Evolutionary conservation across 345 rosid genomes (phyloP).

Genomic region (Euphorbia peplus): DNA sequence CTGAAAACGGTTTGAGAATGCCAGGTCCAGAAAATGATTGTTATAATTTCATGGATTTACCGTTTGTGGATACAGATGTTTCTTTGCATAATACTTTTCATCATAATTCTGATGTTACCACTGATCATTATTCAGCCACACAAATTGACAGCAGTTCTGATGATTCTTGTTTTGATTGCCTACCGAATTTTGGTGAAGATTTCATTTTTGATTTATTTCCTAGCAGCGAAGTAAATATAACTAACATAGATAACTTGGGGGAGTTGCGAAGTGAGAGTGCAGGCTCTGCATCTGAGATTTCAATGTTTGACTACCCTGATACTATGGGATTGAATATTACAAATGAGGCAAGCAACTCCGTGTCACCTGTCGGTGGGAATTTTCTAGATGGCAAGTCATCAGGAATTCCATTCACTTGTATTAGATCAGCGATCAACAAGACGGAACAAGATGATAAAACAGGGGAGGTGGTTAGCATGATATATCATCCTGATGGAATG

Average conservation of each 20-base stretch:
- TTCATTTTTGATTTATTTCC: constrained; percentile 29
- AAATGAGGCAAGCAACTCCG: constrained; percentile 29
- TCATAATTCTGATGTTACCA: constrained; percentile 36
- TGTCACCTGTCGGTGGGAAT: constrained; percentile 29
- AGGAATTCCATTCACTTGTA: constrained; percentile 25
- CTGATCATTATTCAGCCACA: constrained; percentile 29
- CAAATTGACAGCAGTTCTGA: constrained; percentile 29
- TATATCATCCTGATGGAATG: constrained; percentile 28
- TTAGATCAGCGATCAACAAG: constrained; percentile 24
- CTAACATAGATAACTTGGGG: constrained; percentile 39
- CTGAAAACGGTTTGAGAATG: constrained; percentile 27
- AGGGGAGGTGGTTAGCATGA: constrained; percentile 23
- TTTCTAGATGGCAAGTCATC: constrained; percentile 25
- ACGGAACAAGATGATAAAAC: constrained; percentile 26
- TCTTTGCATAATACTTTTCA: constrained; percentile 27
- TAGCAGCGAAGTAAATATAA: constrained; percentile 30
- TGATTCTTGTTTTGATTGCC: constrained; percentile 25
- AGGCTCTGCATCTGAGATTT: constrained; percentile 33
- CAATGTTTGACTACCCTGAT: constrained; percentile 32
- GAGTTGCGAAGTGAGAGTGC: constrained; percentile 41
- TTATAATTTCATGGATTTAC: constrained; percentile 7
- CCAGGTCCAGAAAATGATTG: constrained; percentile 26
- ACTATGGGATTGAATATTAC: constrained; percentile 30
- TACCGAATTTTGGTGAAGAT: constrained; percentile 14
- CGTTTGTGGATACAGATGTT: constrained; percentile 27